A percentile compares a stretch with the other conserved stretches of the same genome.
Conservation (phyloP, 257 asterid genomes). For the Rubia yunnanensis region DNA sequence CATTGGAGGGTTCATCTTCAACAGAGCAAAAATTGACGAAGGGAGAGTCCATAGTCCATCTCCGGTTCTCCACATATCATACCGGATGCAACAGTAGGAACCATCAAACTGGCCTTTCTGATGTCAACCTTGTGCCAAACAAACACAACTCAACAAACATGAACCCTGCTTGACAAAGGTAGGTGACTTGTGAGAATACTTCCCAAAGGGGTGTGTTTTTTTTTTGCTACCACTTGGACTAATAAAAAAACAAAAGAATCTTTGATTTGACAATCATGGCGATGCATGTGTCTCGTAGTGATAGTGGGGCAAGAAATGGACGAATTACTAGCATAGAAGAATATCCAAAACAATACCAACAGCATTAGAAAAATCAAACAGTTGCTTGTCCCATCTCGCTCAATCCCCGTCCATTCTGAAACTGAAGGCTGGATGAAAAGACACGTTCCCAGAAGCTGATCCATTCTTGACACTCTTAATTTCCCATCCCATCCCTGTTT, state of each 20-base stretch:
- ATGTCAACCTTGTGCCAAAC: too few relatives aligned
- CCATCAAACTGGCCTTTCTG: too few relatives aligned
- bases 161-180: too few relatives aligned
- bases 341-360: neutral
- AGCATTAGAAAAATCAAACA: neutral
- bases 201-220: too few relatives aligned
- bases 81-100: too few relatives aligned
- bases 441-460: neutral
- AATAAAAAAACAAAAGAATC: neutral
- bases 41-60: too few relatives aligned
- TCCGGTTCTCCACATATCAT: too few relatives aligned
- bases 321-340: neutral
- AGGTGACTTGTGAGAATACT: too few relatives aligned
- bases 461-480: neutral
- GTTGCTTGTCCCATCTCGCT: neutral
- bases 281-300: neutral
- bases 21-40: too few relatives aligned
- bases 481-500: neutral
- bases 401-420: neutral
- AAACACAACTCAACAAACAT: too few relatives aligned
- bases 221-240: too few relatives aligned
- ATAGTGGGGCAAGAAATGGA: neutral
- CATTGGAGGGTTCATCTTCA: too few relatives aligned
- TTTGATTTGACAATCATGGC: conserved; percentile 2
- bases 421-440: neutral